Evolutionary conservation across 2,329 filamentous ascomycete species (phyloP).

Genomic region (Talaromyces piceae): DNA sequence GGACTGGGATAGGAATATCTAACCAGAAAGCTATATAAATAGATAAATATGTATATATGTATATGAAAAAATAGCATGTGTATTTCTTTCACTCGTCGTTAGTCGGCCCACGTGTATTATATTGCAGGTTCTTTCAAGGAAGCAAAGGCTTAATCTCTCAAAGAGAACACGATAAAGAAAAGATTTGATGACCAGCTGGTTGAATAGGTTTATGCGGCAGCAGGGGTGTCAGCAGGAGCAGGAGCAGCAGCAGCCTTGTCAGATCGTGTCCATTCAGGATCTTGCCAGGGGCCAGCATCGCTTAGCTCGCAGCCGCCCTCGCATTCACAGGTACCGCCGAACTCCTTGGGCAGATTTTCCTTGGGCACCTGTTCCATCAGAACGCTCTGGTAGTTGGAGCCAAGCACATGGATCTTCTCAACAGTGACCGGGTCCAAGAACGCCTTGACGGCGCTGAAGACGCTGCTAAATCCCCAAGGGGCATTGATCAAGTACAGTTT

Average conservation of each 20-base stretch:
- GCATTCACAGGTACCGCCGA: conserved; percentile 80
- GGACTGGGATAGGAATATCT: conserved; percentile 5
- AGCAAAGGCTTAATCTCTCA: neutral
- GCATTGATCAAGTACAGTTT: conserved; percentile 98
- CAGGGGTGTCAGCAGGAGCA: neutral
- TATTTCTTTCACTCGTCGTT: conserved; percentile 1
- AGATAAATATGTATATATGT: neutral
- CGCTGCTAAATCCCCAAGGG: conserved; percentile 84
- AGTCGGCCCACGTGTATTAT: neutral
- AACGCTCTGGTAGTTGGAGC: conserved; percentile 72
- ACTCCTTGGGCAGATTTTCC: conserved; percentile 81
- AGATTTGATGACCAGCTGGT: neutral
- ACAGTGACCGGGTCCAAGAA: conserved; percentile 97
- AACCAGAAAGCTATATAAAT: conserved; percentile 1
- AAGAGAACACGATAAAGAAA: neutral
- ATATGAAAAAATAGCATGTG: neutral
- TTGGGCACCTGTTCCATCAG: conserved; percentile 75
- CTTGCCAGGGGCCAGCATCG: conserved; percentile 80
- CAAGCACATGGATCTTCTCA: conserved; percentile 88
- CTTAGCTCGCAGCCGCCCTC: conserved; percentile 74
- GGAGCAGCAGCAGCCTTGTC: conserved; percentile 7
- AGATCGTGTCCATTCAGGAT: conserved; percentile 37
- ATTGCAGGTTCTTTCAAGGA: neutral
- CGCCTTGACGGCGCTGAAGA: conserved; percentile 80
- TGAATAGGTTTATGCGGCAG: neutral